These are phyloP conservation scores for Annona squamosa DNA, from an alignment of 164 flowering plant genomes.

Conservation along the genomic window DNA sequence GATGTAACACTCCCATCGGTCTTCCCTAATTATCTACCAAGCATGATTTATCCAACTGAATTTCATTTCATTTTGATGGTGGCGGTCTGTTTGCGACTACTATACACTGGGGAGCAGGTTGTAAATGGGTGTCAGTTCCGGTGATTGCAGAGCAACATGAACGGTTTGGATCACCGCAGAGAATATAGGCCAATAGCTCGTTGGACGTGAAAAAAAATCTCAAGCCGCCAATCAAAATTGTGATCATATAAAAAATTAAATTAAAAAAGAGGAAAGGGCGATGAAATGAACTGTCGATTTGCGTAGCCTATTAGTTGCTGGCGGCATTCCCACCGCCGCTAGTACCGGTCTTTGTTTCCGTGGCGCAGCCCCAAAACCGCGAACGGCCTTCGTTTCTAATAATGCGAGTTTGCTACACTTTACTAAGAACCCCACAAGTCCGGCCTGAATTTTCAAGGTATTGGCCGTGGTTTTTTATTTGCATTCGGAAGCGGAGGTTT, in stretches of 20 bases:
- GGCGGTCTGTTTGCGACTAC: too few relatives aligned
- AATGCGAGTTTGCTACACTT: neutral
- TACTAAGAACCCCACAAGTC: neutral
- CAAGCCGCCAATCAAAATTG: neutral
- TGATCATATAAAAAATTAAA: neutral
- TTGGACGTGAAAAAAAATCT: neutral
- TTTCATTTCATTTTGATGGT: too few relatives aligned
- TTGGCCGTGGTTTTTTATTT: too few relatives aligned
- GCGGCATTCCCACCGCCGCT: conserved; percentile 6
- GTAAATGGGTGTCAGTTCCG: neutral
- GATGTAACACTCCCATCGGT: neutral
- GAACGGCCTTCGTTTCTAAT: neutral
- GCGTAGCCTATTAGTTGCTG: neutral
- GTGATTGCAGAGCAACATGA: neutral
- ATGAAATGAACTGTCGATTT: neutral
- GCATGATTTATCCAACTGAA: too few relatives aligned
- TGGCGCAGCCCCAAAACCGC: neutral
- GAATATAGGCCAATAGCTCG: neutral
- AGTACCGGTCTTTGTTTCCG: neutral
- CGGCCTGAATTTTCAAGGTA: neutral
- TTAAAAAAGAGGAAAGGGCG: too few relatives aligned
- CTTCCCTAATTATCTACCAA: too few relatives aligned
- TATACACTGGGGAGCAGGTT: too few relatives aligned
- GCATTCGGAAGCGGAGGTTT: too few relatives aligned
- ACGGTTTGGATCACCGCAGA: neutral